phyloP scores from a whole-genome alignment of 768 basidiomycete species.

The Lenzites betulinus region DNA sequence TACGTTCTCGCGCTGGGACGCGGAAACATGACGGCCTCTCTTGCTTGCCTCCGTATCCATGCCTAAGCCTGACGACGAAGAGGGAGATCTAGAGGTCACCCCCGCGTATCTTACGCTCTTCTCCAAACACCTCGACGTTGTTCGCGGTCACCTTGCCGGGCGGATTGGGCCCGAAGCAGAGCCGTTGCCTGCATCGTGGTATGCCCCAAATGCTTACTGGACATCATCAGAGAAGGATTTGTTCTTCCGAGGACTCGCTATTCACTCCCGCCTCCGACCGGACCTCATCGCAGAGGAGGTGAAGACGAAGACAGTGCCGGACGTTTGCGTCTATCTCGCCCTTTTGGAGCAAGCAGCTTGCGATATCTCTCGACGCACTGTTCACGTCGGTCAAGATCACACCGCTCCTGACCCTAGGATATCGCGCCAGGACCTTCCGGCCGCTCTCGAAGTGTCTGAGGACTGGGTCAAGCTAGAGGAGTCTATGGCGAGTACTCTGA shows the following conservation, averaged over 20 bases:
- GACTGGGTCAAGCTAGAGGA: conserved; percentile 55
- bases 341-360: conserved; percentile 40
- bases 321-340: conserved; percentile 70
- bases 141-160: conserved; percentile 42
- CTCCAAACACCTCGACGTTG: conserved; percentile 36
- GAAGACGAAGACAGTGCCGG: conserved; percentile 63
- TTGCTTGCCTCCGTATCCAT: not conserved
- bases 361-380: conserved; percentile 24
- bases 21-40: conserved; percentile 11
- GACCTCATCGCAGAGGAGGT: conserved; percentile 74
- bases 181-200: conserved; percentile 38
- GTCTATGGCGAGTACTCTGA: conserved; percentile 36
- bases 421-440: conserved; percentile 40
- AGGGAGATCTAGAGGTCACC: conserved; percentile 12
- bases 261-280: conserved; percentile 71
- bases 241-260: conserved; percentile 70
- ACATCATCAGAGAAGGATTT: conserved; percentile 62
- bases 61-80: conserved; percentile 19
- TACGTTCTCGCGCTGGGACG: conserved; percentile 3
- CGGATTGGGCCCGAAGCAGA: conserved; percentile 24
- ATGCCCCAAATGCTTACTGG: conserved; percentile 51
- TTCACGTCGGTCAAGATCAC: conserved; percentile 4
- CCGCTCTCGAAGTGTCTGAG: conserved; percentile 53
- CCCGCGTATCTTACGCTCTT: conserved; percentile 33
- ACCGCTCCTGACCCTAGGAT: conserved; percentile 4